Base-by-base conservation (phyloP, 2,329 filamentous ascomycete species). In the Hypomyces rosellus region DNA sequence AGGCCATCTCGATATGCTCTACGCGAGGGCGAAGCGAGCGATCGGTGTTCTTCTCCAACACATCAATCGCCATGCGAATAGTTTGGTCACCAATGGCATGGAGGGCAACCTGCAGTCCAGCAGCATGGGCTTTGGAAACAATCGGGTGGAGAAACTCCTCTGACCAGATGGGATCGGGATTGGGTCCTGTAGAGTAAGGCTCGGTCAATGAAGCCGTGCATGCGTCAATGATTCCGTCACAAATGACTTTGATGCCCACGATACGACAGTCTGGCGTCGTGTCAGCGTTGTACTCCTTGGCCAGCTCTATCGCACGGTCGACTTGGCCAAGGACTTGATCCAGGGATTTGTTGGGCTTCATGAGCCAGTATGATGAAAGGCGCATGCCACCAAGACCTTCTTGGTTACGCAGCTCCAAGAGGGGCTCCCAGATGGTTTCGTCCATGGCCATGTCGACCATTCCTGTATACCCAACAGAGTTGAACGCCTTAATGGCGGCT, bases 11-110 rank as follows among this genome's bases (percentile, higher is more conserved):
- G 3, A 86, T 67, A 59, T 86, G 82, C 64, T 86, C 82, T 55
- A 86, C 81, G 14, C 82, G 74, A 46, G 83, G 82, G 2, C 82
- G 73, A 7, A 74, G 72, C 1, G 68, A 70, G 0, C 73, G 69
- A 53, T 65, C 67, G 0, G 66, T 70, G 45, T 65, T 69, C 52
- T 58, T 64, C 16, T 66, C 76, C 14, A 86, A 69, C 0, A 73
- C 73, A 55, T 85, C 75, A 51, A 85, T 73, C 7, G 80, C 81
- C 54, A 76, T 77, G 37, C 66, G 69, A 25, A 84, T 70, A 1
- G 82, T 80, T 15, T 69, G 68, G 58, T 86, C 81, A 38, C 82
- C 82, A 51, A 86, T 86, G 39, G 82, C 82, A 57, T 86, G 82
- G 9, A 86, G 69, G 0, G 82, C 82, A 36, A 79, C 75, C 59